Evolutionary conservation across 2,329 filamentous ascomycete genomes (phyloP).

Genomic region (Colletotrichum camelliae): DNA sequence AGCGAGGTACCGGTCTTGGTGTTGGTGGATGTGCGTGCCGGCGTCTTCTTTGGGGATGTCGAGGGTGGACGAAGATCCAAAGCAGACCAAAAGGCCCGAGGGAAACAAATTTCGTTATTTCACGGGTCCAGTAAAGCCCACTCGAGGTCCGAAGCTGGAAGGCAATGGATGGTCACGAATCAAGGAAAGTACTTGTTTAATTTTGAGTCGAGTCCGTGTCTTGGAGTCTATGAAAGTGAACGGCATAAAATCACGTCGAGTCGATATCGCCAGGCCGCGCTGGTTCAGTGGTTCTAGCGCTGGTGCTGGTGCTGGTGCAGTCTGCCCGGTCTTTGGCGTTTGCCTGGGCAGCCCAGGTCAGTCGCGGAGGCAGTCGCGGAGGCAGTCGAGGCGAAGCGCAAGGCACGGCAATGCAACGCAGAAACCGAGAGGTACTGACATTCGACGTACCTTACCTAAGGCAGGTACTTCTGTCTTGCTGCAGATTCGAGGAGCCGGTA

Average conservation of each 20-base stretch:
- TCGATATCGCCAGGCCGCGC: background rate
- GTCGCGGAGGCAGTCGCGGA: background rate
- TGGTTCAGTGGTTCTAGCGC: background rate
- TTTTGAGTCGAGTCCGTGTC: background rate
- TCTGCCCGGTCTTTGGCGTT: background rate
- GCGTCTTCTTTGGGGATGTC: background rate
- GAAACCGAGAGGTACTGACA: background rate
- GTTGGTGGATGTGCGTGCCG: background rate
- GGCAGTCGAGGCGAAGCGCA: background rate
- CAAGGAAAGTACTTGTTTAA: background rate
- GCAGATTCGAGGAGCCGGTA: background rate
- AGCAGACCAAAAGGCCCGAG: background rate
- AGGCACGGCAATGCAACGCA: background rate
- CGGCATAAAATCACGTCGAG: background rate
- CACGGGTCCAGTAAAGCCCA: constrained; percentile 2
- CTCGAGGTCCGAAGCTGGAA: background rate
- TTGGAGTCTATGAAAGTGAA: background rate
- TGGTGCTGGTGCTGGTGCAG: background rate
- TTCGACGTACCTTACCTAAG: background rate
- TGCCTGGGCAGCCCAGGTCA: background rate
- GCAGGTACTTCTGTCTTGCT: background rate
- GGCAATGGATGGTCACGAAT: background rate
- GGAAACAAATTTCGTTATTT: background rate
- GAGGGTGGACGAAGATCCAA: background rate
- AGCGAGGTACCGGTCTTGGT: background rate